Percentiles rank a stretch among this genome's conserved stretches.
phyloP scores from a whole-genome alignment of 495 filamentous ascomycete species.

The Lindgomyces ingoldianus region DNA sequence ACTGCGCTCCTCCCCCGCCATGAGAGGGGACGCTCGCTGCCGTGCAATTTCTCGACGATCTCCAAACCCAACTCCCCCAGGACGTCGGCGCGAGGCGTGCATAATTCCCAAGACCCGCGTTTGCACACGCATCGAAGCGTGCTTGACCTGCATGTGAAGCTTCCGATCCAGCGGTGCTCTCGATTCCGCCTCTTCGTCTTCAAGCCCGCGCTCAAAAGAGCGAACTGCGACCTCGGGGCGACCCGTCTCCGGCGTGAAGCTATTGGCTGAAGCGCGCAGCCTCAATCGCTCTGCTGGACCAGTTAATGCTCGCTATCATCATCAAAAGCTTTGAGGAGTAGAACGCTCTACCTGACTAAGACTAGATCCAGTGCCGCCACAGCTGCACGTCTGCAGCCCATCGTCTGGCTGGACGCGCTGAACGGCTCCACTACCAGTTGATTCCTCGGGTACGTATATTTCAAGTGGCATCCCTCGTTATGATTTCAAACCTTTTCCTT shows the following conservation, averaged over 20 bases:
- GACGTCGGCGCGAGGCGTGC: not conserved
- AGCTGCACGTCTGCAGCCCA: not conserved
- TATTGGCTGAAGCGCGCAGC: not conserved
- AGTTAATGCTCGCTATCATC: not conserved
- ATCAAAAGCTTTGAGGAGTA: not conserved
- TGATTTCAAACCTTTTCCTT: constrained; percentile 1
- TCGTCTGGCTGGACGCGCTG: not conserved
- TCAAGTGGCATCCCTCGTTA: constrained; percentile 19
- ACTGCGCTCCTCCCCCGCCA: not conserved
- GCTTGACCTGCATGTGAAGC: too few species aligned
- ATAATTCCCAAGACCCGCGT: not conserved
- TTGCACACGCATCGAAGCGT: not conserved
- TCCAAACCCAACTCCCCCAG: not conserved
- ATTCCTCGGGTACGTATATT: constrained; percentile 16
- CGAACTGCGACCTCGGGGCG: too few species aligned
- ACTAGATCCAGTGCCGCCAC: constrained; percentile 1
- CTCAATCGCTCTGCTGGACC: not conserved
- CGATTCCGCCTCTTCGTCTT: not conserved
- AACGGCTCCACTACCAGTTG: too few species aligned
- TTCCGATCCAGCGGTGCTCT: not conserved
- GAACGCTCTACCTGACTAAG: not conserved
- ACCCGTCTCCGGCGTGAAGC: too few species aligned
- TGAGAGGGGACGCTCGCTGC: not conserved
- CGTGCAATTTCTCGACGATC: not conserved
- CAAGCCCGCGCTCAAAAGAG: not conserved